Evolutionary conservation across 495 filamentous ascomycete genomes (phyloP), one percentile per base, ranked within the genome.

Genomic region (Neohortaea acidophila): DNA sequence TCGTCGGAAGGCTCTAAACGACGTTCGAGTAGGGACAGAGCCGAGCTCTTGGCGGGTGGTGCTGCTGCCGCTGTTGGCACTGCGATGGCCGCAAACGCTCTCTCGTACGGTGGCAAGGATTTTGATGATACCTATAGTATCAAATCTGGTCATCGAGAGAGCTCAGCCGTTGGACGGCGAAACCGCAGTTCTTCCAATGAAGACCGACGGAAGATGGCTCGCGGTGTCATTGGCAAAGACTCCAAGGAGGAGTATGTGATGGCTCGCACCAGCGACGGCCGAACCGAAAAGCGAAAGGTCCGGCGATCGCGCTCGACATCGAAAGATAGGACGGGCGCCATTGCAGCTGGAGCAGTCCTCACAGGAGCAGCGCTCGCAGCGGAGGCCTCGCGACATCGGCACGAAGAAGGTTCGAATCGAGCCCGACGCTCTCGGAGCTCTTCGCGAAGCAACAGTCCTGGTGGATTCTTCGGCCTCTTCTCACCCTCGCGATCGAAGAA

Each of bases 61-160:
- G 44, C 65, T 14, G 58, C 55, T 15, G 62, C 51, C 4, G 72
- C 69, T 45, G 48, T 66, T 15, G 61, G 54, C 15, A 11, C 45
- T 9, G 47, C 38, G 8, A 43, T 33, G 10, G 46, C 41, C 9
- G 46, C 46, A 10, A 45, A 35, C 19, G 34, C 33, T 14, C 21
- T 45, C 2, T 45, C 42, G 11, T 38, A 39, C 30, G 40, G 36
- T 17, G 20, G 33, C 25, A 50, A 39, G 38, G 68, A 75, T 37
- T 72, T 69, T 41, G 66, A 72, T 43, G 75, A 77, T 47, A 70
- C 65, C 1, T 73, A 75, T 43, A 73, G 65, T 40, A 49, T 73
- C 29, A 66, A 63, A 33, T 63, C 68, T 22, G 67, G 70, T 10
- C 63, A 61, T 38, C 63, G 55, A 29, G 57, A 38, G 47, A 71